Evolutionary conservation across 2,329 filamentous ascomycete genomes (phyloP).

Genomic region (Fusarium guadeloupense): DNA sequence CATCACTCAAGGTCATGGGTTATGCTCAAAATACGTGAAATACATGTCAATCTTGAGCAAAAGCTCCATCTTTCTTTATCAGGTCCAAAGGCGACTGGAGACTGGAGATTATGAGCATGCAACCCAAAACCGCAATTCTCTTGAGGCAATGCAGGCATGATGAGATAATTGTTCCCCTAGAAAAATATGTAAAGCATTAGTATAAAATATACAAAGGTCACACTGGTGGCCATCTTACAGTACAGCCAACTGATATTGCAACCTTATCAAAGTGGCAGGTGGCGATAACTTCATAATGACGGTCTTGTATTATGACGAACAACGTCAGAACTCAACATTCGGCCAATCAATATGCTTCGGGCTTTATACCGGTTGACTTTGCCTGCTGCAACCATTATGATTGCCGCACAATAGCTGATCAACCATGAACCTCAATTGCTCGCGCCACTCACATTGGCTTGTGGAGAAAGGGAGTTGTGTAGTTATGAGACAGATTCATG

Average conservation of each 20-base stretch:
- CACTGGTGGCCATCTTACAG: not conserved
- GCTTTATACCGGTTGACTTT: not conserved
- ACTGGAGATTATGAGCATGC: not conserved
- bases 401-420: too few species aligned
- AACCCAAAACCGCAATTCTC: not conserved
- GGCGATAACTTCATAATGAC: conserved; percentile 16
- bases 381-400: not conserved
- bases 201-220: not conserved
- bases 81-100: not conserved
- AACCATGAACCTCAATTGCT: too few species aligned
- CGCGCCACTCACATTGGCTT: not conserved
- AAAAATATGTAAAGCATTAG: not conserved
- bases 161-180: not conserved
- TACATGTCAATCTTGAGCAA: not conserved
- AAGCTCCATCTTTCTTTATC: not conserved
- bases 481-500: not conserved
- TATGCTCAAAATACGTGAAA: not conserved
- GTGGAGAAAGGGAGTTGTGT: not conserved
- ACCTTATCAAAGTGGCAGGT: not conserved
- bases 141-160: not conserved
- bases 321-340: not conserved
- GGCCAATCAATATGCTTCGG: not conserved
- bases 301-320: not conserved
- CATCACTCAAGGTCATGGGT: not conserved
- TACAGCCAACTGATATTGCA: too few species aligned